phyloP scores from a whole-genome alignment of 139 green algal species.

The Desmodesmus armatus region DNA sequence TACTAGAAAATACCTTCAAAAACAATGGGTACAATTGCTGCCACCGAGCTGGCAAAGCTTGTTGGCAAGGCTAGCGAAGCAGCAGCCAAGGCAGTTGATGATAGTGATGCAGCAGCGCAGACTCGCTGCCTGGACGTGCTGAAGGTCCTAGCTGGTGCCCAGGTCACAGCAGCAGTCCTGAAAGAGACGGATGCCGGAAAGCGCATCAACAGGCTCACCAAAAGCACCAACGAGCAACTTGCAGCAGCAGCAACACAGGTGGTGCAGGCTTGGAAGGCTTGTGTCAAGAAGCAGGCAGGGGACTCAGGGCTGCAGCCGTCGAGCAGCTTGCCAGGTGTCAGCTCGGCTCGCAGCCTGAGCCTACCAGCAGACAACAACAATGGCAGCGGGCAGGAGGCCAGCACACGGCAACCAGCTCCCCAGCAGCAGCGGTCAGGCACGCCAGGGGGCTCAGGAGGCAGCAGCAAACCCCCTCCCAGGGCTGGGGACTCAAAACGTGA shows the following conservation, averaged over 20 bases:
- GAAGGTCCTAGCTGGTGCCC: slow-evolving; percentile 56
- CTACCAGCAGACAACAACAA: background rate
- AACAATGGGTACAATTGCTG: background rate
- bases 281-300: slow-evolving; percentile 57
- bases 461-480: too few relatives aligned
- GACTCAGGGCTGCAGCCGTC: background rate
- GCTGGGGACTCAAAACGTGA: too few relatives aligned
- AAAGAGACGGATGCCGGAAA: slow-evolving; percentile 83
- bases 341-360: background rate
- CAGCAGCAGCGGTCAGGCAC: background rate
- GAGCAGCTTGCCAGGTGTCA: slow-evolving; percentile 2
- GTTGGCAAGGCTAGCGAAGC: slow-evolving; percentile 49
- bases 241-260: slow-evolving; percentile 63
- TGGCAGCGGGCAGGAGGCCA: slow-evolving; percentile 29
- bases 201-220: slow-evolving; percentile 79
- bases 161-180: slow-evolving; percentile 76
- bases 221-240: slow-evolving; percentile 65
- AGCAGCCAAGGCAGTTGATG: slow-evolving; percentile 52
- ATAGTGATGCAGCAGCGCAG: slow-evolving; percentile 65
- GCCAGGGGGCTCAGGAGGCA: too few relatives aligned
- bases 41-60: slow-evolving; percentile 61
- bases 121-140: slow-evolving; percentile 75
- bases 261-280: slow-evolving; percentile 83
- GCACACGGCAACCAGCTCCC: background rate
- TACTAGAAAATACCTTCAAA: background rate